Evolutionary conservation across 176 grass and related monocot genomes (phyloP).

Genomic region (Oryza australiensis): DNA sequence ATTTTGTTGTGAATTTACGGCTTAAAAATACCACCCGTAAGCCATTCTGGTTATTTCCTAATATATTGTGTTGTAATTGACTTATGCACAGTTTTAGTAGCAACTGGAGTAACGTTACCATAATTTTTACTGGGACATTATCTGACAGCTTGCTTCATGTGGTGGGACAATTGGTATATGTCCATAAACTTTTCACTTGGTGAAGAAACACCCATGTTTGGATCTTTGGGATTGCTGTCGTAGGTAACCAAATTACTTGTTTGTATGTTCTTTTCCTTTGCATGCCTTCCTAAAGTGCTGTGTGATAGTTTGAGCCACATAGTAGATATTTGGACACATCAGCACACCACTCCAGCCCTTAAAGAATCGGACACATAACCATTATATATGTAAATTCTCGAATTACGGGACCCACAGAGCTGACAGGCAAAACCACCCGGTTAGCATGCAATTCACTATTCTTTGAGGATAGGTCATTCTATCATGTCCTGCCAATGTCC

Average conservation of each 20-base stretch:
- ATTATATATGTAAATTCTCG: constrained; percentile 19
- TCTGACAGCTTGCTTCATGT: neutral
- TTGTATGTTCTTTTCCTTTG: neutral
- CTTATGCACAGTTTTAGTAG: neutral
- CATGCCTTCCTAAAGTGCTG: neutral
- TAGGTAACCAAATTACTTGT: neutral
- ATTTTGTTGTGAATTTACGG: neutral
- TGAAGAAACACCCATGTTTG: neutral
- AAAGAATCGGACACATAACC: neutral
- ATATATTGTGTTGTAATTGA: neutral
- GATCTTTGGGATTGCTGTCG: neutral
- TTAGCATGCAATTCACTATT: constrained; percentile 20
- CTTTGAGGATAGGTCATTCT: constrained; percentile 8
- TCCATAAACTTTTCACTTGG: neutral
- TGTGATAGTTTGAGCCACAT: neutral
- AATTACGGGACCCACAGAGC: constrained; percentile 3
- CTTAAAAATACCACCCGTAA: neutral
- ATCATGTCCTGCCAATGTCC: neutral
- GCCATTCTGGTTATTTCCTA: neutral
- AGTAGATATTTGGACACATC: neutral
- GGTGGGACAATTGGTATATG: neutral
- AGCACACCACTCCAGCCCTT: neutral
- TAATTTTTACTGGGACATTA: neutral
- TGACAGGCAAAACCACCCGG: constrained; percentile 19
- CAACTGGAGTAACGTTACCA: neutral